phyloP scores from a whole-genome alignment of 2,329 filamentous ascomycete species.

The Alternaria arbusti region DNA sequence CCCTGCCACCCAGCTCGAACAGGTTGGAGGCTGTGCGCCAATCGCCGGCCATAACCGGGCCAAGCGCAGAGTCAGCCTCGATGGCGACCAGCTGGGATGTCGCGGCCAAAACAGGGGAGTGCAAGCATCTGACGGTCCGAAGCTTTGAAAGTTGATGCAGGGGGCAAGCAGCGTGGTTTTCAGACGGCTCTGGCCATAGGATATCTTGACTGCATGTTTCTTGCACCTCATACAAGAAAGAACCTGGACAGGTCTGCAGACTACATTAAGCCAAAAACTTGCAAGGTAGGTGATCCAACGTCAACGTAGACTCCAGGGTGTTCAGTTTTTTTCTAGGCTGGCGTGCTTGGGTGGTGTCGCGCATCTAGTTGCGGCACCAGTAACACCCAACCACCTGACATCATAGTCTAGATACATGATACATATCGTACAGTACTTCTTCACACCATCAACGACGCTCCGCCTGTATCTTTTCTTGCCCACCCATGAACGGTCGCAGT shows the following conservation, averaged over 20 bases:
- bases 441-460: slow-evolving; percentile 19
- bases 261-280: too few relatives aligned
- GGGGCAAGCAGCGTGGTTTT: slow-evolving; percentile 9
- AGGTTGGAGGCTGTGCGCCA: slow-evolving; percentile 27
- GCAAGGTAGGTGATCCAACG: too few relatives aligned
- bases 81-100: slow-evolving; percentile 23
- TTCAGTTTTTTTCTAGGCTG: too few relatives aligned
- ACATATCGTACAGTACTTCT: slow-evolving; percentile 1
- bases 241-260: too few relatives aligned
- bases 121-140: slow-evolving; percentile 16
- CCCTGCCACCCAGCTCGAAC: slow-evolving; percentile 18
- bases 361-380: not conserved
- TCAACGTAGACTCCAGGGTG: too few relatives aligned
- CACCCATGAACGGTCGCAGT: slow-evolving; percentile 82
- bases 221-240: not conserved
- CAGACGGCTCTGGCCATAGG: slow-evolving; percentile 1
- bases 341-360: not conserved
- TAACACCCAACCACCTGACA: not conserved
- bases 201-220: not conserved
- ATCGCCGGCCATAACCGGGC: slow-evolving; percentile 38
- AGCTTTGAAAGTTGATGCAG: slow-evolving; percentile 14
- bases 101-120: slow-evolving; percentile 26
- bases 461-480: slow-evolving; percentile 42
- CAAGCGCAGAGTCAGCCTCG: slow-evolving; percentile 39
- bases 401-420: not conserved